Base-by-base conservation (phyloP, 2,329 filamentous ascomycete species). In the Tothia fuscella region DNA sequence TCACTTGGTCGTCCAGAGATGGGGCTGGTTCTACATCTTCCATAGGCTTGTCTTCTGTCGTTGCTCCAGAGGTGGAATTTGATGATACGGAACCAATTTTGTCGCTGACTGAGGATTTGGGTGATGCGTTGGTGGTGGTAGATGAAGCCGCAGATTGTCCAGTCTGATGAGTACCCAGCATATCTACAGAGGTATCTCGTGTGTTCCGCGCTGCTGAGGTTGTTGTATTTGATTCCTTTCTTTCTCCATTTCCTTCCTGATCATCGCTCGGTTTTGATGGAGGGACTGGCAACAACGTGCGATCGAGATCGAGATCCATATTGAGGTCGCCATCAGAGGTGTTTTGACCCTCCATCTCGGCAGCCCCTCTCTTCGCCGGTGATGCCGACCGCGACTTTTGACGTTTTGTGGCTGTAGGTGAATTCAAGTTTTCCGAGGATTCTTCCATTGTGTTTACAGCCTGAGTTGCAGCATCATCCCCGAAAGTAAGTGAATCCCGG, bases 1-100 rank as follows among this genome's bases (percentile, higher is more conserved):
- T 73, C 45, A 94, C 78, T 59, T 95, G 89, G 36, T 76, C 71
- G 49, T 84, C 79, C 47, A 78, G 65, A 3, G 68, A 60, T 10
- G 67, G 71, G 19, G 28, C n/a, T 16, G 24, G 24, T 21, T 24
- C 29, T 16, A 7, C 33, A 19, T 43, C 40, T 6, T 28, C 41
- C 33, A 19, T 42, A 6, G 17, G 19, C 20, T 38, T 6, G 24
- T 41, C 24, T 10, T 6, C 38, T 6, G 25, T 9, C 17, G 22
- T 37, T 14, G 38, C 38, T 20, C 16, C 7, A 5, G 41, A 26
- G 9, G 30, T 19, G 7, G 12, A 7, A 9, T 9, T 7, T 6
- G 34, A 10, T 9, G 39, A 12, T 10, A n/a, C 30, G 16, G 30
- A 24, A 44, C 29, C 28, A 26, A 10, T 19, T 13, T 41, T 38